phyloP scores from a whole-genome alignment of 495 filamentous ascomycete species.

The Halenospora varia region DNA sequence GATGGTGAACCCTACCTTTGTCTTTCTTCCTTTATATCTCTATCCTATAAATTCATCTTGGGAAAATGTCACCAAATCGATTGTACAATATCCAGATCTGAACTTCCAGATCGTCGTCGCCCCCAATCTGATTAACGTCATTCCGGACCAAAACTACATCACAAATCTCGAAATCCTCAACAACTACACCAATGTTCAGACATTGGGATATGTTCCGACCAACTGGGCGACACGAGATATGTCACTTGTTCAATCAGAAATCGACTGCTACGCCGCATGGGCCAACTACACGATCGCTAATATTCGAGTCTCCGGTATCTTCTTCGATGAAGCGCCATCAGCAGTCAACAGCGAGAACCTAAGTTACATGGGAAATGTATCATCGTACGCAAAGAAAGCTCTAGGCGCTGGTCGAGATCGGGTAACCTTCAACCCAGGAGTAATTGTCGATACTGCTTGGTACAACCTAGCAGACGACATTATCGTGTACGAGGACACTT shows the following conservation, averaged over 20 bases:
- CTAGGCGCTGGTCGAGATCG: constrained; percentile 2
- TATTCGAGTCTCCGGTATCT: constrained; percentile 13
- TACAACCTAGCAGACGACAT: constrained; percentile 25
- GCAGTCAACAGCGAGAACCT: neutral
- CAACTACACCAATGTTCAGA: constrained; percentile 10
- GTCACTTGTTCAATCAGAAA: neutral
- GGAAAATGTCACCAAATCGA: constrained; percentile 1
- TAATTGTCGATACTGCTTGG: constrained; percentile 18
- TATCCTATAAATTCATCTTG: constrained; percentile 16
- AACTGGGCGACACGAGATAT: constrained; percentile 6
- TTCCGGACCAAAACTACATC: constrained; percentile 12
- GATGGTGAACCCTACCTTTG: constrained; percentile 10
- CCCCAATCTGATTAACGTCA: constrained; percentile 2
- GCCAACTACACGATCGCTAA: constrained; percentile 6
- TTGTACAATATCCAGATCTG: constrained; percentile 4
- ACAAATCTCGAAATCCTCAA: neutral
- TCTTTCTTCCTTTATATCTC: constrained; percentile 17
- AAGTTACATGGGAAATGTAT: constrained; percentile 4
- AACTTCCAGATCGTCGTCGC: constrained; percentile 13
- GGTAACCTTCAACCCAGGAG: constrained; percentile 28
- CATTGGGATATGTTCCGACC: constrained; percentile 10
- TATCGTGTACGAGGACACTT: constrained; percentile 27
- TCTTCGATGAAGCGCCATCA: constrained; percentile 15
- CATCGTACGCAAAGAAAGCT: constrained; percentile 8
- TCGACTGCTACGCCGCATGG: constrained; percentile 12